Conservation (phyloP, 768 basidiomycete species). For the Calocera cornea region DNA sequence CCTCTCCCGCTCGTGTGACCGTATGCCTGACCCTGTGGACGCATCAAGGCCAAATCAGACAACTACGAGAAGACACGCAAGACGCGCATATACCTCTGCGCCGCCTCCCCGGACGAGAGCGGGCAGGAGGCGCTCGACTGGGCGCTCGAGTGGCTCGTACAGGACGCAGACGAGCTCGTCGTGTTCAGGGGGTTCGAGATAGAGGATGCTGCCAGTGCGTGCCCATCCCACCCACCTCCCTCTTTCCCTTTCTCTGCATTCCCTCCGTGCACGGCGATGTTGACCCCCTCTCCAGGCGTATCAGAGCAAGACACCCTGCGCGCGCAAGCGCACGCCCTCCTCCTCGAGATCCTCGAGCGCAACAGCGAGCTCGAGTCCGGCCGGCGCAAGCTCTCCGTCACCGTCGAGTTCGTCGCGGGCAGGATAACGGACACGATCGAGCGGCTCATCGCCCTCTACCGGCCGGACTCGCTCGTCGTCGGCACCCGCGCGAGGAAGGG, state of each 20-base stretch:
- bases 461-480: conserved; percentile 84
- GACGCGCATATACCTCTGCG: conserved; percentile 82
- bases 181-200: conserved; percentile 83
- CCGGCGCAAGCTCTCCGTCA: conserved; percentile 54
- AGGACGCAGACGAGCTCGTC: conserved; percentile 85
- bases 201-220: conserved; percentile 48
- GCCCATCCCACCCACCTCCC: not conserved
- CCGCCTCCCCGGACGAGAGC: conserved; percentile 76
- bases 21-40: not conserved
- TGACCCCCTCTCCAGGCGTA: not conserved
- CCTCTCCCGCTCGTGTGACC: not conserved
- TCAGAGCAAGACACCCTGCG: not conserved
- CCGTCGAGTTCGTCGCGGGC: conserved; percentile 90
- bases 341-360: conserved; percentile 12
- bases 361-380: conserved; percentile 20
- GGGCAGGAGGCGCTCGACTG: conserved; percentile 83
- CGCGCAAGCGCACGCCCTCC: not conserved
- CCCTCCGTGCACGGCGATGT: not conserved
- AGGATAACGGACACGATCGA: conserved; percentile 80
- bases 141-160: conserved; percentile 70
- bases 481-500: conserved; percentile 58
- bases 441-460: conserved; percentile 80
- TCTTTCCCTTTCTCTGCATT: not conserved
- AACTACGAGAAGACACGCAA: conserved; percentile 61
- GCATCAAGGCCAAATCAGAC: conserved; percentile 51